These are phyloP conservation scores for Limtongia smithiae DNA, from an alignment of 805 yeast species.

Conservation along the genomic window DNA sequence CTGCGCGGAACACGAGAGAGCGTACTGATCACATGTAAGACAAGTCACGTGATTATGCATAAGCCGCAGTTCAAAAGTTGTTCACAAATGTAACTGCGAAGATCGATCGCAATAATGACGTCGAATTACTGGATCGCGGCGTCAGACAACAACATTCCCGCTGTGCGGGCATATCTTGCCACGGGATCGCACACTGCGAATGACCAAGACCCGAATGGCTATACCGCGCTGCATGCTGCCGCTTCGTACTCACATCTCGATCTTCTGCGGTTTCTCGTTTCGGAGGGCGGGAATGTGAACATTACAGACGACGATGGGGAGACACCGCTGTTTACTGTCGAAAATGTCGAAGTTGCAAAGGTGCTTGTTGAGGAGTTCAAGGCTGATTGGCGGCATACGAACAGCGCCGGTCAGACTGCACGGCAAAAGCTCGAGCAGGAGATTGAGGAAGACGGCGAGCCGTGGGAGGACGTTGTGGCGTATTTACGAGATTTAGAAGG, in stretches of 20 bases:
- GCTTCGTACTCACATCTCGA: slow-evolving; percentile 85
- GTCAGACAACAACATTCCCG: slow-evolving; percentile 67
- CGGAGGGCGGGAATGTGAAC: slow-evolving; percentile 73
- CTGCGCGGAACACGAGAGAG: too few species aligned
- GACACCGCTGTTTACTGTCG: slow-evolving; percentile 90
- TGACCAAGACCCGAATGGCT: slow-evolving; percentile 85
- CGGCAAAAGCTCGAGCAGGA: slow-evolving; percentile 29
- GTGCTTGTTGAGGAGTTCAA: slow-evolving; percentile 60
- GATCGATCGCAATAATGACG: too few species aligned
- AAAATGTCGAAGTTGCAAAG: slow-evolving; percentile 62
- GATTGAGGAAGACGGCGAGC: slow-evolving; percentile 78
- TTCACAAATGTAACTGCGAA: too few species aligned
- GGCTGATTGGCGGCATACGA: slow-evolving; percentile 63
- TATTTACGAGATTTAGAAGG: slow-evolving; percentile 53
- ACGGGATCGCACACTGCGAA: slow-evolving; percentile 58
- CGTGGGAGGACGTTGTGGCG: slow-evolving; percentile 65
- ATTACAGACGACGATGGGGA: slow-evolving; percentile 87
- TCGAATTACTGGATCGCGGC: slow-evolving; percentile 91
- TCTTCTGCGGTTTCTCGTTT: slow-evolving; percentile 54
- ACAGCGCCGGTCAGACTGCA: slow-evolving; percentile 67
- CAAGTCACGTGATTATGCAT: too few species aligned
- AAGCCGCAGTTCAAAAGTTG: too few species aligned
- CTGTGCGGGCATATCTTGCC: slow-evolving; percentile 55
- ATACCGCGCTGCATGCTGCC: slow-evolving; percentile 97
- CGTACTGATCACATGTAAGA: too few species aligned